Percentiles rank a stretch among this genome's conserved stretches.
These are phyloP conservation scores for Fraxinus americana DNA, from an alignment of 257 asterid genomes.

Conservation along the genomic window DNA sequence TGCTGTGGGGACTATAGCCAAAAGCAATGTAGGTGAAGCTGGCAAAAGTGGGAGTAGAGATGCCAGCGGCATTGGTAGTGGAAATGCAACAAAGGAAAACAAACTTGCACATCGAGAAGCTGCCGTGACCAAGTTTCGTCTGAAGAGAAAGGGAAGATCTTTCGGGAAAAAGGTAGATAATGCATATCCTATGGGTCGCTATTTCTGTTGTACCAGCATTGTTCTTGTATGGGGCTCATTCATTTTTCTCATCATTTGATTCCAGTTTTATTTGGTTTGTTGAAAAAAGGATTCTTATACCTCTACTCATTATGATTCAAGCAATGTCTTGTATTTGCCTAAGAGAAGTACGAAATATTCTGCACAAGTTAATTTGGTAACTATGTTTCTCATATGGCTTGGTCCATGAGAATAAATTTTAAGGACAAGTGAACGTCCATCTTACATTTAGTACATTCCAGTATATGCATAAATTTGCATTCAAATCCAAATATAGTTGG, in stretches of 20 bases:
- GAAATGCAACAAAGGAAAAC: conserved; percentile 49
- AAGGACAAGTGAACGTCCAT: background rate
- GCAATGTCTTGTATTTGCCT: background rate
- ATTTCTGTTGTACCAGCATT: background rate
- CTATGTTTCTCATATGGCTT: conserved; percentile 15
- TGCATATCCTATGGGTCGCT: background rate
- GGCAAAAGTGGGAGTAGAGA: conserved; percentile 64
- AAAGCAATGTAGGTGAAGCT: conserved; percentile 56
- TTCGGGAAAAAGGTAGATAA: conserved; percentile 62
- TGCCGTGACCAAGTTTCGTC: conserved; percentile 71
- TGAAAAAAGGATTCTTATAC: background rate
- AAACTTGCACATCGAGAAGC: conserved; percentile 63
- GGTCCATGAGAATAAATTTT: background rate
- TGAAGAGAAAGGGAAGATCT: conserved; percentile 76
- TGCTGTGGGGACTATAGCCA: conserved; percentile 49
- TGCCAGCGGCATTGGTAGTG: conserved; percentile 52
- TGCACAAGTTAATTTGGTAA: background rate
- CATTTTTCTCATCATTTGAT: conserved; percentile 4
- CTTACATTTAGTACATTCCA: background rate
- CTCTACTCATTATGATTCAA: background rate
- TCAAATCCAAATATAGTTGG: background rate
- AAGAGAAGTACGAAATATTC: background rate
- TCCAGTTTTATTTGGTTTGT: conserved; percentile 8
- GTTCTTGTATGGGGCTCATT: background rate
- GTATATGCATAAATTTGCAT: background rate